These are phyloP conservation scores for Rutstroemia sydowiana DNA, from an alignment of 2,329 filamentous ascomycete genomes.

Conservation along the genomic window DNA sequence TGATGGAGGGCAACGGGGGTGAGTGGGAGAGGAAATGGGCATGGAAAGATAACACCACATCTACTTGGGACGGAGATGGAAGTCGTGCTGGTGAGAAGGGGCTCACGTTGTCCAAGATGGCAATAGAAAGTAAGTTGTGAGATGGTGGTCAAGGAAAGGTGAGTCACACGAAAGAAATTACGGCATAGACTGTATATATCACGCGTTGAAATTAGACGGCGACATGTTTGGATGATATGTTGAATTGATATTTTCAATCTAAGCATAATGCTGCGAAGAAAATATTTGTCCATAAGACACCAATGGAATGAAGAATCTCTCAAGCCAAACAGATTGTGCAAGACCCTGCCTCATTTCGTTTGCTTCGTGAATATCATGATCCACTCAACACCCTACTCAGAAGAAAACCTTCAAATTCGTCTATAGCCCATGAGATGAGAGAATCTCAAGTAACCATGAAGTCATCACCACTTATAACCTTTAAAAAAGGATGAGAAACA, in stretches of 20 bases:
- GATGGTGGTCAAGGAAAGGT: no score
- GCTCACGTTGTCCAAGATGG: constrained; percentile 15
- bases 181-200: no score
- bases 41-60: constrained; percentile 35
- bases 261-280: neutral
- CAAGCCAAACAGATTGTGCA: neutral
- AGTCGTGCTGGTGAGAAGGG: constrained; percentile 24
- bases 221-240: neutral
- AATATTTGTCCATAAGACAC: neutral
- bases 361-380: neutral
- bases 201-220: no score
- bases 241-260: neutral
- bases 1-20: constrained; percentile 31
- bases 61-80: constrained; percentile 29
- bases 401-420: neutral
- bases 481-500: neutral
- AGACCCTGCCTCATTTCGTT: neutral
- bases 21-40: constrained; percentile 46
- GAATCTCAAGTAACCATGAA: neutral
- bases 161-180: no score
- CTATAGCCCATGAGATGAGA: neutral
- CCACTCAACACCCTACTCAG: neutral
- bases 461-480: neutral
- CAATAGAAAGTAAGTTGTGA: neutral
- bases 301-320: neutral